Base-by-base conservation (phyloP, 345 rosid species). In the Moricandia arvensis region DNA sequence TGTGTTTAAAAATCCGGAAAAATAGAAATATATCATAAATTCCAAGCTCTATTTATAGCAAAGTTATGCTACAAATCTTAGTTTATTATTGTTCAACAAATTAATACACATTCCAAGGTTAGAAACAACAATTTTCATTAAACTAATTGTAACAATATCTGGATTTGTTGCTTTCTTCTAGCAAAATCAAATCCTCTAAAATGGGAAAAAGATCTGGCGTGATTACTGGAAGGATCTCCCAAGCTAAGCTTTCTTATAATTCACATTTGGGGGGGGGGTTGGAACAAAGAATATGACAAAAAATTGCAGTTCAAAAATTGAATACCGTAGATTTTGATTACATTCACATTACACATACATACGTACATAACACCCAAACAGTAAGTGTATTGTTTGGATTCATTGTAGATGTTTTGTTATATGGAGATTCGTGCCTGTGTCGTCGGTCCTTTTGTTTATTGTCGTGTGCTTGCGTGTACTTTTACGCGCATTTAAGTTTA, bases 361-460 rank as follows among this genome's bases (percentile, higher is more conserved):
- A 21, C 24, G 24, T 21, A 21, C 24, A 21, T 21, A 21, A 21
- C 24, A 21, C 24, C 2, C 1, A 21, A 21, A 21, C 24, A 21
- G 24, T n/a, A n/a, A n/a, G n/a, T 0, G 24, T 21, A 21, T 21
- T 21, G 24, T 21, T 21, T 21, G 24, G 24, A 21, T 21, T 21
- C 41, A 35, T 29, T 35, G 24, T 18, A 53, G 11, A 17, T 53
- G 58, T 12, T 51, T 16, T 53, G 58, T 53, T 17, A 21, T 26
- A 26, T 3, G 16, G 33, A 26, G n/a, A 57, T 37, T 18, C 58
- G 58, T 65, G 66, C 24, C 57, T 3, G 58, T 73, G 72, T 66
- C 59, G 72, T 66, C 59, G 78, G 45, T 41, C 59, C 15, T 27
- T n/a, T n/a, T n/a, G n/a, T n/a, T n/a, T n/a, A n/a, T n/a, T n/a